Base-by-base conservation (phyloP, 371 early-diverging fungal species). In the Mortierella sp. region DNA sequence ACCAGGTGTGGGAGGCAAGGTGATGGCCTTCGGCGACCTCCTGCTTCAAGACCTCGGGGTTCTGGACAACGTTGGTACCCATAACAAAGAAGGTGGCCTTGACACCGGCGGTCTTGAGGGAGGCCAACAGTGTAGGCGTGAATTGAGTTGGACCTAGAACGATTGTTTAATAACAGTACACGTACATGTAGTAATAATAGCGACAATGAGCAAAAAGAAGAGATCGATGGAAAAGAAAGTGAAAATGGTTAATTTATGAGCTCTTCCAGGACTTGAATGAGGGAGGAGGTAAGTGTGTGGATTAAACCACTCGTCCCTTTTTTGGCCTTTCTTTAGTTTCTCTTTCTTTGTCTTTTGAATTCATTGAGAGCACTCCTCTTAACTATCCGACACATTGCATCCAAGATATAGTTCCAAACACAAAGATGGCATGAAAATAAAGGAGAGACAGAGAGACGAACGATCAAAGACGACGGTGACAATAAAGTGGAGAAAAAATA, bases 51-150 rank as follows among this genome's bases (percentile, higher is more conserved):
- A 84, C 79, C 5, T 89, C 88, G 8, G 92, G 93, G 74, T 88
- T 83, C 75, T 88, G 77, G 45, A 89, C 75, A 8, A 93, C 91
- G 48, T 91, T 88, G 9, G 87, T 78, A 48, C 94, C 93, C 48
- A 92, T 86, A 78, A 93, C 84, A 72, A 92, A 94, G 63, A 94
- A 88, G 11, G 94, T 94, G 3, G 91, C 93, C 76, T 92, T 91
- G 65, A 88, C 78, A 44, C 90, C 89, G 48, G 85, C 80, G 26
- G 76, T 57, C 55, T 91, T 88, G 54, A 94, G 82, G 48, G 78
- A 85, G 72, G 92, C 90, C 52, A 90, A 73, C 80, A 94, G 44
- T 77, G 80, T 7, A 54, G 79, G 44, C 75, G 91, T 90, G 58
- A 84, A 82, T 21, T 89, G 85, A 24, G 75, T 71, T 16, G 94